Evolutionary conservation across 1,284 basidiomycete genomes (phyloP), one percentile per base, ranked within the genome.

Genomic region (Malassezia vespertilionis): DNA sequence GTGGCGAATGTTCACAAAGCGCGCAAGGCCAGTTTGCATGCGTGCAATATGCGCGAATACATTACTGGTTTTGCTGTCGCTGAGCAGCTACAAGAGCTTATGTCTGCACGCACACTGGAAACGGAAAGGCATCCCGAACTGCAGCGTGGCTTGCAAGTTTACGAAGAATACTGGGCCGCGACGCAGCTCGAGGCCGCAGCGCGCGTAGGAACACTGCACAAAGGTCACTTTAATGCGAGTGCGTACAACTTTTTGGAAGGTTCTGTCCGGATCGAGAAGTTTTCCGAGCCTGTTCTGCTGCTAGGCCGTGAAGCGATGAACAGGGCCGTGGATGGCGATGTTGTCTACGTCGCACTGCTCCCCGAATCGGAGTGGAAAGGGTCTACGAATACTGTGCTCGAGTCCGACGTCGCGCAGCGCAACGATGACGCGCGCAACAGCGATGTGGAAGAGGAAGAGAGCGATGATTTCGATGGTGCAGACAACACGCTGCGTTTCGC

Each of bases 181-280:
- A 77, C 82, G 1, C 80, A 79, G 0, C 73, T 96, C 15, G 72
- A 80, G 22, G 86, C 88, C 6, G 91, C 88, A 2, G 76, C 96
- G 44, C 90, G 88, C 70, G 79, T 80, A 8, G 86, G 86, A 0
- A 76, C 83, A 40, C 78, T 90, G 9, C 78, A 88, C 60, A 85
- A 91, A 72, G 93, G 93, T 0, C 82, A 89, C 69, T 99, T 95
- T 75, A 90, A 86, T 64, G 86, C 90, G 4, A 95, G 86, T 62
- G 81, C 83, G 52, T 97, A 87, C 75, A 97, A 97, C 71, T 97
- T 91, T 65, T 77, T 96, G 33, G 50, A 87, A 81, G 91, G 87
- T 2, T 84, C 77, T 35, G 89, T 96, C 14, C 77, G 79, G 4
- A 82, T 83, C 0, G 78, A 81, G 1, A 78, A 77, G 0, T 83